Percentiles rank a stretch among this genome's conserved stretches.
Conservation (phyloP, 2,329 filamentous ascomycete genomes). For the Diaporthe nobilis region DNA sequence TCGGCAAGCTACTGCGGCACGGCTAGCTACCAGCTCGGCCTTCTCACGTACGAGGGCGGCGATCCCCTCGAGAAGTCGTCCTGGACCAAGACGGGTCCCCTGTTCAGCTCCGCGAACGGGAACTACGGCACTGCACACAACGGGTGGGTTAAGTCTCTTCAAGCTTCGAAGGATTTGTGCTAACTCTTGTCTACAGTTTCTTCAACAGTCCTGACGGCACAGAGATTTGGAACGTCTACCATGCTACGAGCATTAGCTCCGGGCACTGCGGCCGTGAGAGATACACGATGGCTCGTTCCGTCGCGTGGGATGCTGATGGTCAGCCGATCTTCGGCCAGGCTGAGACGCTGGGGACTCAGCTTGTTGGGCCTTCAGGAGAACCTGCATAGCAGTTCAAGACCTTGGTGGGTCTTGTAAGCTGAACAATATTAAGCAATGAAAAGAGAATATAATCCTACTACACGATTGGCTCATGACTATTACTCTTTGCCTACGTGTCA, state of each 20-base stretch:
- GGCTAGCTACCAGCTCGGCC: constrained; percentile 41
- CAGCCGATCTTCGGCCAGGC: constrained; percentile 4
- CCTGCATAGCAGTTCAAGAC: neutral
- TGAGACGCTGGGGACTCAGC: neutral
- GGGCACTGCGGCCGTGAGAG: constrained; percentile 18
- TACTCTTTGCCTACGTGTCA: too few relatives aligned
- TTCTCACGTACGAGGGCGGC: constrained; percentile 41
- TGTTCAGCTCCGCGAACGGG: constrained; percentile 42
- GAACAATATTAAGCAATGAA: too few relatives aligned
- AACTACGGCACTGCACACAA: constrained; percentile 44
- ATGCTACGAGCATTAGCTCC: neutral
- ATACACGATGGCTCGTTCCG: neutral
- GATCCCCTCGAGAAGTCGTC: constrained; percentile 34
- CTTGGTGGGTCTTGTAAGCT: too few relatives aligned
- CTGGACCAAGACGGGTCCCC: constrained; percentile 40
- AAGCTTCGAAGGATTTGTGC: neutral
- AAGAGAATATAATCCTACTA: neutral
- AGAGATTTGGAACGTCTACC: constrained; percentile 30
- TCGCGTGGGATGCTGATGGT: neutral
- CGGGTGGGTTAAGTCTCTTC: neutral
- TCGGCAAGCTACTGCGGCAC: constrained; percentile 42
- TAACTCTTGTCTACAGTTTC: constrained; percentile 14
- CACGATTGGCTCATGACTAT: fast-evolving
- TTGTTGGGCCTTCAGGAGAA: constrained; percentile 21
- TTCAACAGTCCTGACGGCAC: constrained; percentile 36